These are phyloP conservation scores for Pseudogymnoascus sp. DNA, from an alignment of 2,329 filamentous ascomycete genomes.

Conservation along the genomic window DNA sequence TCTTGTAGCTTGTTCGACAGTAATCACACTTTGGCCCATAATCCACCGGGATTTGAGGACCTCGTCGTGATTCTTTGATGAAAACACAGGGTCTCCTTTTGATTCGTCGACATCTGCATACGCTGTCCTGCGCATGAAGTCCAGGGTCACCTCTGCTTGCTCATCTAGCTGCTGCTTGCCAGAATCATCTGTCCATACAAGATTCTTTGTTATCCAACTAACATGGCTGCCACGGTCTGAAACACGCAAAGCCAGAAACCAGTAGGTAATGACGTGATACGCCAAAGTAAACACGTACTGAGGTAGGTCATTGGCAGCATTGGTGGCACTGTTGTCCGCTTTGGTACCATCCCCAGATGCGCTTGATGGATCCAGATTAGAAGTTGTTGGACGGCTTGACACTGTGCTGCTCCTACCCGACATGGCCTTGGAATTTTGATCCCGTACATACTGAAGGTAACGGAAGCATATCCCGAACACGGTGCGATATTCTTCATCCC, in stretches of 20 bases:
- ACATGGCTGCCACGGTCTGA: conserved; percentile 78
- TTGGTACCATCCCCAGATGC: conserved; percentile 35
- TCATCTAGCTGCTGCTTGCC: conserved; percentile 76
- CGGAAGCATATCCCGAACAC: conserved; percentile 94
- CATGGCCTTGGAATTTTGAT: conserved; percentile 41
- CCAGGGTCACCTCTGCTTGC: conserved; percentile 85
- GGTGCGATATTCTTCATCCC: conserved; percentile 84
- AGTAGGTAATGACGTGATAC: conserved; percentile 93
- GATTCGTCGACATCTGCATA: conserved; percentile 82
- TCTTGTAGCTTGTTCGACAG: conserved; percentile 61
- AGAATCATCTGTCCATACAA: conserved; percentile 68
- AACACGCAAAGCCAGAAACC: conserved; percentile 87
- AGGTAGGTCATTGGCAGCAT: conserved; percentile 65
- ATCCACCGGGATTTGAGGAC: conserved; percentile 64
- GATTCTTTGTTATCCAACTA: conserved; percentile 79
- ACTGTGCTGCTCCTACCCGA: conserved; percentile 31
- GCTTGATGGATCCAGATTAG: conserved; percentile 15
- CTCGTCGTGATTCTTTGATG: conserved; percentile 55
- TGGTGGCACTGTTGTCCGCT: conserved; percentile 36
- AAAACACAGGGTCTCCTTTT: conserved; percentile 58
- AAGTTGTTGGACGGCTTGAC: conserved; percentile 21
- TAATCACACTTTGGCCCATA: conserved; percentile 66
- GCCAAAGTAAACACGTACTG: conserved; percentile 92
- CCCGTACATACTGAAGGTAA: conserved; percentile 82
- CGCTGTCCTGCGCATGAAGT: conserved; percentile 86